A percentile compares a stretch with the other conserved stretches of the same genome.
phyloP scores from a whole-genome alignment of 2,329 filamentous ascomycete species.

The Fusarium concolor region DNA sequence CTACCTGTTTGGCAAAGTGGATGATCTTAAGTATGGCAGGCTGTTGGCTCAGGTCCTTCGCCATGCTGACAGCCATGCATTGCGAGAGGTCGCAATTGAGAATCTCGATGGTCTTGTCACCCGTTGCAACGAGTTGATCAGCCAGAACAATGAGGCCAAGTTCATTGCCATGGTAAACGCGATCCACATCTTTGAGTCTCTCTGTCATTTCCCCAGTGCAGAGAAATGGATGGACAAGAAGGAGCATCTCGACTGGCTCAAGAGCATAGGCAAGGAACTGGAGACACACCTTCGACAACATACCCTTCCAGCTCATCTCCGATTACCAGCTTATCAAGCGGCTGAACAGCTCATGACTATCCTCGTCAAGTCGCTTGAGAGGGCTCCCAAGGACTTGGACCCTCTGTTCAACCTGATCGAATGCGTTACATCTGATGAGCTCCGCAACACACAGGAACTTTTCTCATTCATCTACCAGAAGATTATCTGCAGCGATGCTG shows the following conservation, averaged over 20 bases:
- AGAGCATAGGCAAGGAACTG: slow-evolving; percentile 78
- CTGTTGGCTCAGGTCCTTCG: slow-evolving; percentile 89
- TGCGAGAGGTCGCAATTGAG: slow-evolving; percentile 79
- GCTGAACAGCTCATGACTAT: slow-evolving; percentile 89
- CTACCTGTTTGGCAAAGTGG: slow-evolving; percentile 81
- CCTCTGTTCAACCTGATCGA: slow-evolving; percentile 87
- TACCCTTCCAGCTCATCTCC: slow-evolving; percentile 75
- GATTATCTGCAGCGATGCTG: slow-evolving; percentile 85
- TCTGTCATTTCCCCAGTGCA: slow-evolving; percentile 74
- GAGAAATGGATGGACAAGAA: slow-evolving; percentile 78
- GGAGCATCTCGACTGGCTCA: slow-evolving; percentile 70
- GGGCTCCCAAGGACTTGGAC: slow-evolving; percentile 81
- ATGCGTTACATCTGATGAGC: slow-evolving; percentile 82
- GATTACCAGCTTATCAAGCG: slow-evolving; percentile 88
- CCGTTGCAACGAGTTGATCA: slow-evolving; percentile 71
- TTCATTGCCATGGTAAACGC: slow-evolving; percentile 83
- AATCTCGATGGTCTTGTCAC: slow-evolving; percentile 79
- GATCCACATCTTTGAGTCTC: slow-evolving; percentile 84
- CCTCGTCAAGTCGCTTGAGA: slow-evolving; percentile 81
- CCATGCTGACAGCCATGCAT: slow-evolving; percentile 76
- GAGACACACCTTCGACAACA: slow-evolving; percentile 79
- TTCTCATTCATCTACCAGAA: slow-evolving; percentile 85
- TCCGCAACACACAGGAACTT: slow-evolving; percentile 80
- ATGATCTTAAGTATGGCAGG: slow-evolving; percentile 87
- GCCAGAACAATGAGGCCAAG: slow-evolving; percentile 76